Evolutionary conservation across 768 basidiomycete genomes (phyloP).

Genomic region (Termitomyces sp.): DNA sequence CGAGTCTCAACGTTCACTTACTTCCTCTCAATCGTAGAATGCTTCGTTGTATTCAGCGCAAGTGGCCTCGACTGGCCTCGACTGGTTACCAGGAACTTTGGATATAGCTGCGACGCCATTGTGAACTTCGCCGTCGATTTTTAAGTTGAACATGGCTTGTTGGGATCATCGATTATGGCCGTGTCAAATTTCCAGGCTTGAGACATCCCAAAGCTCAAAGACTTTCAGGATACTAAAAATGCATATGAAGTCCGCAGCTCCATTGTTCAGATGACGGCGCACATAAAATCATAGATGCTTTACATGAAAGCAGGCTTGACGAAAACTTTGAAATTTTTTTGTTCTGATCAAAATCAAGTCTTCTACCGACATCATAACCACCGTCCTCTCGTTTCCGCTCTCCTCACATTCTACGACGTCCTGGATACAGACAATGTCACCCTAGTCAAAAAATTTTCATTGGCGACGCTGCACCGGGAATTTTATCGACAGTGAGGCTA

Average conservation of each 20-base stretch:
- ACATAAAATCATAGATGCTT: no score
- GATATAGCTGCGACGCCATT: constrained; percentile 66
- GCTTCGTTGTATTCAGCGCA: constrained; percentile 86
- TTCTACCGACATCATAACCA: no score
- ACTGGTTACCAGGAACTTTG: constrained; percentile 70
- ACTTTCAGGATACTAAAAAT: no score
- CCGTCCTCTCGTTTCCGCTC: constrained; percentile 22
- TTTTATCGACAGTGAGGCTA: constrained; percentile 82
- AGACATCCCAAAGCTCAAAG: not conserved
- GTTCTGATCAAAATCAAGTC: no score
- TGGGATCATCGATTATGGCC: constrained; percentile 11
- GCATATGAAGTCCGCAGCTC: no score
- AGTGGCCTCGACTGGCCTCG: constrained; percentile 86
- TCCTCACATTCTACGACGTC: constrained; percentile 3
- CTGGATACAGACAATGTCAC: constrained; percentile 29
- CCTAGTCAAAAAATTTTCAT: constrained; percentile 44
- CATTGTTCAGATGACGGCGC: no score
- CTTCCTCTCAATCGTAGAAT: constrained; percentile 22
- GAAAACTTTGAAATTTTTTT: no score
- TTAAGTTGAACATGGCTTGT: not conserved
- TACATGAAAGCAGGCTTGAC: no score
- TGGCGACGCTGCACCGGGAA: constrained; percentile 61
- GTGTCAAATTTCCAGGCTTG: constrained; percentile 11
- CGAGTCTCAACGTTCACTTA: not conserved
- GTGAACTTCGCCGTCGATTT: not conserved